phyloP scores from a whole-genome alignment of 2,329 filamentous ascomycete genomes.

The Pseudopyricularia cyperi region DNA sequence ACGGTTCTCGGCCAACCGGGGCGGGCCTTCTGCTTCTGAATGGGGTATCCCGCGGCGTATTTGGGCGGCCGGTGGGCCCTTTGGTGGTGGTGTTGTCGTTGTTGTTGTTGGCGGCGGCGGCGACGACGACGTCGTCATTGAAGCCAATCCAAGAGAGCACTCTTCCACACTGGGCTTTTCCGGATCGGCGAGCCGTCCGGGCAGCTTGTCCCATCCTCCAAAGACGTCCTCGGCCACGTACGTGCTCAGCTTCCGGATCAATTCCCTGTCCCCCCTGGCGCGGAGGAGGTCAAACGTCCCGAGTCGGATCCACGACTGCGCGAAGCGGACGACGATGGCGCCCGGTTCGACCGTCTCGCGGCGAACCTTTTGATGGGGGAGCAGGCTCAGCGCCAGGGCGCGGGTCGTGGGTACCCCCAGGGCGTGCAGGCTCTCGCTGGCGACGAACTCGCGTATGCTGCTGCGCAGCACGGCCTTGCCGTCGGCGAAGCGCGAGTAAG shows the following conservation, averaged over 20 bases:
- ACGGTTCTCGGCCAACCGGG: slow-evolving; percentile 64
- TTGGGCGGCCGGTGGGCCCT: slow-evolving; percentile 17
- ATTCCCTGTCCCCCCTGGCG: slow-evolving; percentile 61
- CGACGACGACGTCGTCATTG: too few species aligned
- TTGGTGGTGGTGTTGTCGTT: neutral
- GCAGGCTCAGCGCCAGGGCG: slow-evolving; percentile 67
- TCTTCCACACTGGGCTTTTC: slow-evolving; percentile 22
- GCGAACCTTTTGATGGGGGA: slow-evolving; percentile 59
- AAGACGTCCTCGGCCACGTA: slow-evolving; percentile 85
- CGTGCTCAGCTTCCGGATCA: slow-evolving; percentile 62
- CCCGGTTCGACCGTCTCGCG: slow-evolving; percentile 78
- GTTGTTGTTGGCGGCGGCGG: neutral
- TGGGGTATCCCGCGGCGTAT: slow-evolving; percentile 35
- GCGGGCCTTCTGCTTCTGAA: slow-evolving; percentile 51
- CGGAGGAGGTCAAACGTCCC: slow-evolving; percentile 94
- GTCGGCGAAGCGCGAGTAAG: slow-evolving; percentile 92
- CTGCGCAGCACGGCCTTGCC: slow-evolving; percentile 87
- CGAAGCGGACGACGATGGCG: slow-evolving; percentile 85
- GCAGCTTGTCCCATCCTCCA: slow-evolving; percentile 74
- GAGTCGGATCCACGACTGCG: slow-evolving; percentile 79
- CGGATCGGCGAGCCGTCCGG: slow-evolving; percentile 41
- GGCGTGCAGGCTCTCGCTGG: slow-evolving; percentile 78
- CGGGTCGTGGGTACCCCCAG: slow-evolving; percentile 77
- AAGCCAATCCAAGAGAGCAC: too few species aligned
- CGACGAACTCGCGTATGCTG: slow-evolving; percentile 87